Evolutionary conservation across 1,139 yeast species (phyloP).

Genomic region (Yarrowia galli): DNA sequence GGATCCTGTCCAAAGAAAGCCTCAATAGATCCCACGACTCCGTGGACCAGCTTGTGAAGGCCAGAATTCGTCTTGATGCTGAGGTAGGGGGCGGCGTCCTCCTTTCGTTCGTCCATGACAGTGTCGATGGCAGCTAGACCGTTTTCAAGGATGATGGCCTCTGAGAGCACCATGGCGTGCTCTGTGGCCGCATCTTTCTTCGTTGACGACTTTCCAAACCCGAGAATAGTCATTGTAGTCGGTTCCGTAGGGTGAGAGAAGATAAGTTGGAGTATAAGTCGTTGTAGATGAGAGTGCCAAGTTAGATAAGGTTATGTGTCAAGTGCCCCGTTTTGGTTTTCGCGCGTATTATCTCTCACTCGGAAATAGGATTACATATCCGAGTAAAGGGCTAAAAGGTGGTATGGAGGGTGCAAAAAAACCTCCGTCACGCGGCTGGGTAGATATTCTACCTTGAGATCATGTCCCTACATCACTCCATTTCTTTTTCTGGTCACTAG

Average conservation of each 20-base stretch:
- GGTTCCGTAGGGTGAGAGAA: constrained; percentile 19
- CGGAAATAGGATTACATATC: constrained; percentile 34
- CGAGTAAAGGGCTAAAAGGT: constrained; percentile 19
- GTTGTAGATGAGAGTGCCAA: constrained; percentile 29
- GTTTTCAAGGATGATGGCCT: constrained; percentile 55
- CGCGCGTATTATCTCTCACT: constrained; percentile 36
- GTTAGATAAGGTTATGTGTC: constrained; percentile 35
- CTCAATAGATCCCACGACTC: constrained; percentile 87
- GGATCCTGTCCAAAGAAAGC: constrained; percentile 94
- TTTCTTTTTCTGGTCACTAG: neutral
- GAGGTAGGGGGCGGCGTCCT: constrained; percentile 67
- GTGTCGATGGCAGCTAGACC: constrained; percentile 92
- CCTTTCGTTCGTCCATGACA: constrained; percentile 82
- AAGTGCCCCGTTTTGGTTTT: constrained; percentile 34
- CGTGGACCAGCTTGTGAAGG: constrained; percentile 64
- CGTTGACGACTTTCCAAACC: constrained; percentile 30
- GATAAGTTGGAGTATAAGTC: constrained; percentile 17
- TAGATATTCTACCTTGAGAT: neutral
- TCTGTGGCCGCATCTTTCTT: constrained; percentile 22
- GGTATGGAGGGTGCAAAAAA: neutral
- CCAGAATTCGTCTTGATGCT: constrained; percentile 46
- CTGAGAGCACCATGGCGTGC: constrained; percentile 24
- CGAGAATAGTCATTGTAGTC: constrained; percentile 35
- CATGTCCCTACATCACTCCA: no score
- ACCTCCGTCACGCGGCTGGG: constrained; percentile 8